phyloP scores from a whole-genome alignment of 345 rosid species.

The Linum lewisii region DNA sequence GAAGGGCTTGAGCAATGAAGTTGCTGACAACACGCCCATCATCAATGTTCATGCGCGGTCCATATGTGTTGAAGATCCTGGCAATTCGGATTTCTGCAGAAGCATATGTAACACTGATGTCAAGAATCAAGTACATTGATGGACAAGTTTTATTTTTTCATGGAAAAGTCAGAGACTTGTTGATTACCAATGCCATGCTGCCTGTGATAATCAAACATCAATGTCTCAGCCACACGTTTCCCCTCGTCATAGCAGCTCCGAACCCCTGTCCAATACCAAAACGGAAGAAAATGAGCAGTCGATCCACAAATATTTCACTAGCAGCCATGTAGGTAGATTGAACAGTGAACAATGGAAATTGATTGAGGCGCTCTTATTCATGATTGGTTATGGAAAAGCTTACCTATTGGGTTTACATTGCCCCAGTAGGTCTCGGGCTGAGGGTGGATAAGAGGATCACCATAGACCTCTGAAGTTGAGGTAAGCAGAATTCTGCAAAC shows the following conservation, averaged over 20 bases:
- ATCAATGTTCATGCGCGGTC: slow-evolving; percentile 97
- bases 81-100: slow-evolving; percentile 86
- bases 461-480: slow-evolving; percentile 94
- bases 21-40: slow-evolving; percentile 99
- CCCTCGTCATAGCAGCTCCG: slow-evolving; percentile 97
- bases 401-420: slow-evolving; percentile 93
- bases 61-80: slow-evolving; percentile 95
- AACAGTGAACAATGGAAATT: not conserved
- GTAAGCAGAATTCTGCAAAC: slow-evolving; percentile 79
- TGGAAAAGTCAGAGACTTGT: slow-evolving; percentile 4
- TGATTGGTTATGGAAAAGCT: slow-evolving; percentile 6
- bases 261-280: slow-evolving; percentile 41
- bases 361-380: not conserved
- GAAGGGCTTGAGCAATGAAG: slow-evolving; percentile 95
- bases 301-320: no score
- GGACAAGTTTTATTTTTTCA: not conserved
- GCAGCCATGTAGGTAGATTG: no score
- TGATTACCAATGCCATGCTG: slow-evolving; percentile 80
- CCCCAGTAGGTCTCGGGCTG: slow-evolving; percentile 98
- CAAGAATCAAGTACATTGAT: not conserved
- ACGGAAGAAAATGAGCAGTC: slow-evolving; percentile 1
- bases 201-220: slow-evolving; percentile 97
- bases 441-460: slow-evolving; percentile 90
- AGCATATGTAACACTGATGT: slow-evolving; percentile 3
- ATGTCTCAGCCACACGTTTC: slow-evolving; percentile 95